Base-by-base conservation (phyloP, 2,329 filamentous ascomycete species). In the Fusarium chaquense region DNA sequence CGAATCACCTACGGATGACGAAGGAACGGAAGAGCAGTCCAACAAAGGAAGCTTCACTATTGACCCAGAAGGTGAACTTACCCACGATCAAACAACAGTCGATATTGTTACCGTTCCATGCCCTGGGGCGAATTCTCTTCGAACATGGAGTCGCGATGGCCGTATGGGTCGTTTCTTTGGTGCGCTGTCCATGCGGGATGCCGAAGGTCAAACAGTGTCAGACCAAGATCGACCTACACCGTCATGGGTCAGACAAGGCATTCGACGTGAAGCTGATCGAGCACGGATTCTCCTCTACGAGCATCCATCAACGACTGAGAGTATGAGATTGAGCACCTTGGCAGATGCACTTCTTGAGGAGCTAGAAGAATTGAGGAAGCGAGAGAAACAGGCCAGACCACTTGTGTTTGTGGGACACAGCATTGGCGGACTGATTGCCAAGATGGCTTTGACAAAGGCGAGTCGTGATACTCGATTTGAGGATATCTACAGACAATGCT, bases 331-430 rank as follows among this genome's bases (percentile, higher is more conserved):
- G 44, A 79, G 81, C 5, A 64, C 70, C 1, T 76, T 87, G 26
- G 84, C 86, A 2, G 79, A 83, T 22, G 82, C 83, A 44, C 72
- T 88, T 45, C 72, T 88, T 15, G 75, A 82, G 6, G 80, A 85
- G 28, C 65, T 87, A 13, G 67, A 68, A 28, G 76, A 69, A 36
- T 72, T 82, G 53, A 75, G 83, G 24, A 64, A 63, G 7, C 73
- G 70, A 1, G 76, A 78, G 73, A 77, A 77, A 22, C 76, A 76
- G 43, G 77, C 78, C 3, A 82, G 88, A 7, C 88, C 88, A 0
- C 70, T 90, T 4, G 82, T 90, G 63, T 89, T 90, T 72, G 81
- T 90, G 15, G 87, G 83, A 13, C 88, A 90, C 60, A 89, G 87
- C 47, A 81, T 90, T 8, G 88, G 88, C 2, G 88, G 88, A 0